Base-by-base conservation (phyloP, 2,329 filamentous ascomycete species). In the Ophiocordyceps sinensis region DNA sequence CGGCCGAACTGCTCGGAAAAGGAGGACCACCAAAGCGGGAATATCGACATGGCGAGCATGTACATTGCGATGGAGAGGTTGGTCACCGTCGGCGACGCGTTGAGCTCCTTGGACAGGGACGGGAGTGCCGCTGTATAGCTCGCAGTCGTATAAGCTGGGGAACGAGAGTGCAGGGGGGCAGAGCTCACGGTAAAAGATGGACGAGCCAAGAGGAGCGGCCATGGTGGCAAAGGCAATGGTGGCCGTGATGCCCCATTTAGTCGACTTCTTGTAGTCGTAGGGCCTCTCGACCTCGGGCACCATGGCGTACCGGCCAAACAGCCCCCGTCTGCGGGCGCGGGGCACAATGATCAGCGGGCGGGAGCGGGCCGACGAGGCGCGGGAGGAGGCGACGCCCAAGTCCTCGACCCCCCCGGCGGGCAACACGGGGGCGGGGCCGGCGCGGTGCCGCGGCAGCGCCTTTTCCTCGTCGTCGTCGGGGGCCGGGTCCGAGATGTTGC, bases 21-120 rank as follows among this genome's bases (percentile, higher is more conserved):
- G 2, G 79, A 80, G 1, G 81, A 85, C 83, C 83, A 91, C 85
- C 85, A 91, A 1, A 93, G 67, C 0, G 85, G 85, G 49, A 87
- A 89, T 36, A 91, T 85, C 42, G 78, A 75, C 83, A 91, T 85
- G 50, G 74, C 67, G 5, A 91, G 67, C 83, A 91, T 86, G 57
- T 88, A 91, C 43, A 89, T 60, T 0, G 85, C 81, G 1, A 91
- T 74, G 0, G 80, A 80, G 43, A 91, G 54, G 57, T 91, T 93
- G 42, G 79, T 77, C 14, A 85, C 63, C 1, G 82, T 82, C 13
- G 74, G 60, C 0, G 73, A 71, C 12, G 77, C 70, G 47, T 79
- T 48, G 36, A 91, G 66, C 19, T 82, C 76, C 4, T 53, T 52
- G 0, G 78, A 64, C 43, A 91, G 73, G 35, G 80, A 65, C 2